Conservation (phyloP, 352 stramenopile species). For the Pilasporangium apinafurcum region DNA sequence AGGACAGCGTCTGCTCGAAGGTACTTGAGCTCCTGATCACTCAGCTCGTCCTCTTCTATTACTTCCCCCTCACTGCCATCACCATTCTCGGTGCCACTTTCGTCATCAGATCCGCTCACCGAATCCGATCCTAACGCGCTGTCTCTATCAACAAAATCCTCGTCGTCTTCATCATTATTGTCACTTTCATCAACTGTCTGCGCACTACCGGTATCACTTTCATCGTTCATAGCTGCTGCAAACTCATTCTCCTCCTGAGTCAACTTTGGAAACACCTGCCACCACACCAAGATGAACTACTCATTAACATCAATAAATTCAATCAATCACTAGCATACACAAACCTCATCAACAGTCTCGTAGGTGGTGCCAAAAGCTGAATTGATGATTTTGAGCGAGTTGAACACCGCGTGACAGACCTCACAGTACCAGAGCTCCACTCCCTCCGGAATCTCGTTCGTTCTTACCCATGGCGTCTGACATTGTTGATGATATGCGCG, state of each 20-base stretch:
- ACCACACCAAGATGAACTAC: too few species aligned
- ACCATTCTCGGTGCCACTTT: slow-evolving; percentile 1
- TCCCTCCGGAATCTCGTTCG: slow-evolving; percentile 52
- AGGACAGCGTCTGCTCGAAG: slow-evolving; percentile 48
- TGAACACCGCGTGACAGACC: slow-evolving; percentile 68
- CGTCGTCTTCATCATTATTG: slow-evolving; percentile 18
- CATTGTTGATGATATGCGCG: slow-evolving; percentile 81
- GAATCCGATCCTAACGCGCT: slow-evolving; percentile 3
- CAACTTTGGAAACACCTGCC: slow-evolving; percentile 47
- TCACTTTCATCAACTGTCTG: slow-evolving; percentile 28
- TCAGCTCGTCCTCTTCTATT: slow-evolving; percentile 13
- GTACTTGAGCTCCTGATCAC: slow-evolving; percentile 33
- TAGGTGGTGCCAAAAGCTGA: slow-evolving; percentile 67
- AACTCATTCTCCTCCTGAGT: slow-evolving; percentile 18
- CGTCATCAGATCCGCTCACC: background rate
- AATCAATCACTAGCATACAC: background rate
- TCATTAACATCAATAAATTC: too few species aligned
- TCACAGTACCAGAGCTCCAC: slow-evolving; percentile 78
- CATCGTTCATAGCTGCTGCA: too few species aligned
- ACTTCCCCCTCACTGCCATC: slow-evolving; percentile 9
- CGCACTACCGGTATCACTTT: too few species aligned
- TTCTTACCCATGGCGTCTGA: slow-evolving; percentile 50
- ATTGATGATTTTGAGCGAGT: slow-evolving; percentile 78
- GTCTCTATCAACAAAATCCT: slow-evolving; percentile 4
- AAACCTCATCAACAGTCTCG: slow-evolving; percentile 41